Base-by-base conservation (phyloP, 257 asterid species). In the Catharanthus roseus region DNA sequence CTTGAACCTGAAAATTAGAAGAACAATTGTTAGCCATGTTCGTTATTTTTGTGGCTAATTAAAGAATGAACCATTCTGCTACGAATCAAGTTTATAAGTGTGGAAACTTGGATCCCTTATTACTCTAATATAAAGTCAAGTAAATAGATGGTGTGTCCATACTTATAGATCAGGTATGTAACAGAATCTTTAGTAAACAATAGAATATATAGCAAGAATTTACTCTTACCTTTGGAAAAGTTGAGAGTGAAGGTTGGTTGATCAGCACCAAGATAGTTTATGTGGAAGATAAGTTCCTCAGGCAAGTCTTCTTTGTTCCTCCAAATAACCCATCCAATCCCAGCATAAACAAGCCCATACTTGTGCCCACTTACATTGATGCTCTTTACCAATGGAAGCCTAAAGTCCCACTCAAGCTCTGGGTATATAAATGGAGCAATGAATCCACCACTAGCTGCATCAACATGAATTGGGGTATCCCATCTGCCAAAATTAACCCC, bases 221-320 rank as follows among this genome's bases (percentile, higher is more conserved):
- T n/a, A n/a, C n/a, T n/a, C n/a, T 42, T 83, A 88, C 97, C 97
- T 82, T 92, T 92, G 26, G 96, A 92, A 75, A 92, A 92, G 77
- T 92, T 92, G 88, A 92, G 96, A 3, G 97, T 92, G 85, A 92
- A 92, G 65, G 97, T 92, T 60, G 97, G 97, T 71, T 92, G 97
- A 82, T 92, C 97, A 77, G 97, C 89, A 10, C 97, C 97, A 58
- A 92, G 97, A 71, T 92, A 92, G 80, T 92, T 92, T 24, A 92
- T 92, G 74, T 92, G 97, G 57, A 91, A 92, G 33, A 92, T 88
- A 58, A 92, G 93, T 68, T 92, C 97, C 0, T 92, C 96, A 38
- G 97, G 96, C 29, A 92, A 78, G 75, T 89, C 93, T 4, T 71
- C 88, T 68, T 91, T 89, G 83, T 38, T 91, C 77, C 96, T 91